Conservation (phyloP, 805 yeast genomes). For the Metschnikowia kunwiensis region DNA sequence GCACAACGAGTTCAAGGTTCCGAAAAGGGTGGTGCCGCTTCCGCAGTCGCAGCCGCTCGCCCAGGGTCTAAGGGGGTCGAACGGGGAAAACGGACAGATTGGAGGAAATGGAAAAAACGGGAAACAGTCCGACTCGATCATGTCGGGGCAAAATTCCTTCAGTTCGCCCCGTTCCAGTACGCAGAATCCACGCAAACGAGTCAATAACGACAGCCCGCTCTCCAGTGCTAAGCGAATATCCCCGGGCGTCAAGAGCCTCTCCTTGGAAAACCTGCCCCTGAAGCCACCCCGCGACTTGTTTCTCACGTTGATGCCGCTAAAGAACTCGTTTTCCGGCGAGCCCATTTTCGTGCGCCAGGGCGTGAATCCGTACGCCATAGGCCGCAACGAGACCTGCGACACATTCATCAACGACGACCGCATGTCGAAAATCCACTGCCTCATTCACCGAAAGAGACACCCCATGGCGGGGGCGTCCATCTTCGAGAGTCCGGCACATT, state of each 20-base stretch:
- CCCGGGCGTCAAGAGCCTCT: background rate
- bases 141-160: too few relatives aligned
- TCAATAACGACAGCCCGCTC: background rate
- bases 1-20: conserved; percentile 37
- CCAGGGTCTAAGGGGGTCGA: background rate
- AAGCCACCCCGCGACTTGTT: conserved; percentile 55
- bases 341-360: conserved; percentile 66
- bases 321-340: conserved; percentile 42
- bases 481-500: conserved; percentile 70
- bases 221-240: background rate
- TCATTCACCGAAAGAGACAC: conserved; percentile 60
- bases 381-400: conserved; percentile 65
- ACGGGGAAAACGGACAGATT: background rate
- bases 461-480: conserved; percentile 48
- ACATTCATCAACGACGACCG: conserved; percentile 65
- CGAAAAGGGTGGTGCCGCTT: conserved; percentile 42
- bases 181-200: conserved; percentile 2
- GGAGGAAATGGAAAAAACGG: background rate
- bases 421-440: conserved; percentile 82
- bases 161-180: too few relatives aligned
- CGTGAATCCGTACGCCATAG: conserved; percentile 63
- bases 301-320: conserved; percentile 53
- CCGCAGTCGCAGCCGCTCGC: conserved; percentile 37
- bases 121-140: too few relatives aligned
- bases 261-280: background rate